phyloP scores from a whole-genome alignment of 2,329 filamentous ascomycete genomes.

The Apiospora hydei region DNA sequence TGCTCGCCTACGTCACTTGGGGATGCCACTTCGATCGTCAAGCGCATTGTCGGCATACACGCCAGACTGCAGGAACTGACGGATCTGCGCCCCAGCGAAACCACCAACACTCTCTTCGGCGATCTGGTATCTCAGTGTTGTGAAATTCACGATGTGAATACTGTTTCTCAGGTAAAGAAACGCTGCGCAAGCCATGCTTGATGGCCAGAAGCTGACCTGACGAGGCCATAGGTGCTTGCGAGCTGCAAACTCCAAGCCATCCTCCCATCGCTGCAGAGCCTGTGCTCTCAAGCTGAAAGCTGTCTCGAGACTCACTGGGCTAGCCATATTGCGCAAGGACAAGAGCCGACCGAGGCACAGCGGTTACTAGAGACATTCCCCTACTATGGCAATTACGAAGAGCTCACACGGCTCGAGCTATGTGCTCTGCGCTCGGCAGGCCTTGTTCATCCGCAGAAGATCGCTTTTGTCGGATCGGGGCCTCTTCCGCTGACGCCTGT shows the following conservation, averaged over 20 bases:
- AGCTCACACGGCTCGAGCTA: slow-evolving; percentile 55
- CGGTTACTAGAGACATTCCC: slow-evolving; percentile 49
- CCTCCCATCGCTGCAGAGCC: slow-evolving; percentile 45
- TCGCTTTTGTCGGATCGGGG: slow-evolving; percentile 59
- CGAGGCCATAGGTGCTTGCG: slow-evolving; percentile 41
- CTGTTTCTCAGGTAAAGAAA: not conserved
- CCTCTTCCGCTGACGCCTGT: slow-evolving; percentile 57
- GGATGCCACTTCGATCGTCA: slow-evolving; percentile 13
- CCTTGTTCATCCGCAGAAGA: slow-evolving; percentile 37
- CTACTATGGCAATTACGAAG: slow-evolving; percentile 57
- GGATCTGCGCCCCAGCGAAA: slow-evolving; percentile 2
- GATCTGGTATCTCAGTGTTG: slow-evolving; percentile 5
- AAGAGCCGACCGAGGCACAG: slow-evolving; percentile 28
- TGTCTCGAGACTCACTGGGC: slow-evolving; percentile 55
- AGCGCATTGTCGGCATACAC: not conserved
- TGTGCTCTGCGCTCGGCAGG: slow-evolving; percentile 48
- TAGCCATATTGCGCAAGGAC: slow-evolving; percentile 39
- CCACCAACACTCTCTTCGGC: slow-evolving; percentile 17
- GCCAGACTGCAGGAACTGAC: not conserved
- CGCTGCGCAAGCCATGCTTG: not conserved
- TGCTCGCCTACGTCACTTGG: slow-evolving; percentile 4
- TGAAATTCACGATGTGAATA: slow-evolving; percentile 14
- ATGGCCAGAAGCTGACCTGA: not conserved
- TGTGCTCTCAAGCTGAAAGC: slow-evolving; percentile 54
- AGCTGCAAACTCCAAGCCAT: slow-evolving; percentile 42